Base-by-base conservation (phyloP, 768 basidiomycete genomes). In the Mycena vulgaris region DNA sequence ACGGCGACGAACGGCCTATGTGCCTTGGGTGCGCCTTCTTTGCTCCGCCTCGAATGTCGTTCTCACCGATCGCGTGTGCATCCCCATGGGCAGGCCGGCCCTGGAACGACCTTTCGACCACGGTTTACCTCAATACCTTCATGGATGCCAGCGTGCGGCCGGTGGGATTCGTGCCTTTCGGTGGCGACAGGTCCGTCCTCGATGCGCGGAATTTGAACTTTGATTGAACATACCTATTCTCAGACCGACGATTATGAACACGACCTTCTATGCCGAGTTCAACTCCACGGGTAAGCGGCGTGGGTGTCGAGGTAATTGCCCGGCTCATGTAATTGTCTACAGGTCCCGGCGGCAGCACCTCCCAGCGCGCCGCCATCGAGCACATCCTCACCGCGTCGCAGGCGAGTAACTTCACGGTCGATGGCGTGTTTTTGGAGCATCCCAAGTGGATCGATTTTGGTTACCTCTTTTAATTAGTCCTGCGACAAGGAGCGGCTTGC, bases 221-320 rank as follows among this genome's bases (percentile, higher is more conserved):
- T 25, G 35, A 28, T 45, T 59, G 57, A 56, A 49, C 45, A 40
- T n/a, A 31, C 17, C 21, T 23, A 19, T 10, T 39, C 31, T 17
- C 51, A 88, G 88, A 40, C 83, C 81, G 1, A 77, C 82, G 3
- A 86, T 91, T 23, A 79, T 84, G 64, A 84, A 85, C 71, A 88
- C 90, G 3, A 87, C 86, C 0, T 89, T 87, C 74, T 91, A 87
- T 66, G 90, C 89, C 1, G 90, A 92, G 75, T 90, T 78, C 67
- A 79, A 83, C 40, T 90, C 90, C 2, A 80, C 80, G 25, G 90
- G 90, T 86, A 70, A 40, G 74, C 59, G 19, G n/a, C 19, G 42
- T 28, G 42, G 30, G 25, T 51, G 30, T 53, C 28, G 3, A 23
- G 23, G 25, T 52, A 9, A 27, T 30, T 21, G n/a, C 45, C 45